These are phyloP conservation scores for Phyllosticta citriasiana DNA, from an alignment of 2,329 filamentous ascomycete species.

Conservation along the genomic window DNA sequence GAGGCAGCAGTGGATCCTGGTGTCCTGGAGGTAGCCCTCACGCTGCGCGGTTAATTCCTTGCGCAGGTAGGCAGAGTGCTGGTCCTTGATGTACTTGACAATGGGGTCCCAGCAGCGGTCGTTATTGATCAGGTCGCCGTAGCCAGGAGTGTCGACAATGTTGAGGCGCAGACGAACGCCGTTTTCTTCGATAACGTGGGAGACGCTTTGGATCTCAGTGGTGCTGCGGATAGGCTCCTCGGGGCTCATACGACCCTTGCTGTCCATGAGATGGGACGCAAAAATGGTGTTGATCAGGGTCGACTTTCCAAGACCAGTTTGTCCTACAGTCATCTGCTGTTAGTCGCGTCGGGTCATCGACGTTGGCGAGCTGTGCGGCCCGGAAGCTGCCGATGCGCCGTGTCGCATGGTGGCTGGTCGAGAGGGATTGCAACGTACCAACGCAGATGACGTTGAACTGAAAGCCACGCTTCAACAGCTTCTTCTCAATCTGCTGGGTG, in stretches of 20 bases:
- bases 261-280: constrained; percentile 97
- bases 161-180: constrained; percentile 94
- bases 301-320: constrained; percentile 97
- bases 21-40: constrained; percentile 98
- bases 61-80: constrained; percentile 96
- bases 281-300: constrained; percentile 99
- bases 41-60: constrained; percentile 99
- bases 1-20: constrained; percentile 96
- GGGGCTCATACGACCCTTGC: constrained; percentile 86
- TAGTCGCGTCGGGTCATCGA: constrained; percentile 14
- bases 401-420: background rate
- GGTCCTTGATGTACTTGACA: constrained; percentile 99
- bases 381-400: background rate
- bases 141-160: constrained; percentile 97
- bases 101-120: constrained; percentile 99
- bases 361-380: constrained; percentile 19
- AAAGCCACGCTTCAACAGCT: constrained; percentile 98
- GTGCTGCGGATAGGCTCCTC: constrained; percentile 91
- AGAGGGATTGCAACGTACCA: constrained; percentile 54
- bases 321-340: constrained; percentile 49
- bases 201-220: constrained; percentile 95
- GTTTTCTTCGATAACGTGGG: constrained; percentile 99
- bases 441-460: constrained; percentile 99
- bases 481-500: constrained; percentile 98
- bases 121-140: constrained; percentile 98